A percentile compares a stretch with the other conserved stretches of the same genome.
Conservation (phyloP, 495 filamentous ascomycete species). For the Geoglossum glabrum region DNA sequence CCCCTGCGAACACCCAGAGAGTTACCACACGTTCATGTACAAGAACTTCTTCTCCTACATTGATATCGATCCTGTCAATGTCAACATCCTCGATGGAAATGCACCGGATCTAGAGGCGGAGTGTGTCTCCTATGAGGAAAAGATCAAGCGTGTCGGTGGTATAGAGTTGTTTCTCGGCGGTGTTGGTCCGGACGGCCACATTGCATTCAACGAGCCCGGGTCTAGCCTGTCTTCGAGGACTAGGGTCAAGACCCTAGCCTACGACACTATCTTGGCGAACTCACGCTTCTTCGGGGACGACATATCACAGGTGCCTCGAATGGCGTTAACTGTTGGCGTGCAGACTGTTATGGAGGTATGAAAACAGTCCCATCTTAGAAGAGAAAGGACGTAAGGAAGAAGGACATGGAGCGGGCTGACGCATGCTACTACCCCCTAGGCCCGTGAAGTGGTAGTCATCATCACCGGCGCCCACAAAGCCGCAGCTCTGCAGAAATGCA, state of each 20-base stretch:
- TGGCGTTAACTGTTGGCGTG: constrained; percentile 77
- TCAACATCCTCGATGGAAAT: constrained; percentile 74
- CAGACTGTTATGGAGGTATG: constrained; percentile 55
- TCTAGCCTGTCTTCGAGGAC: constrained; percentile 61
- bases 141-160: constrained; percentile 52
- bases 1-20: constrained; percentile 61
- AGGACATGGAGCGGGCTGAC: no score
- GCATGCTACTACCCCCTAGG: no score
- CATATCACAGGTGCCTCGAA: constrained; percentile 50
- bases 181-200: constrained; percentile 70
- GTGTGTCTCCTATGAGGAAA: constrained; percentile 58
- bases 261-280: constrained; percentile 74
- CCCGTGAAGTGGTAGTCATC: constrained; percentile 63
- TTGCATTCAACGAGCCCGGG: constrained; percentile 81
- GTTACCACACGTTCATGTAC: constrained; percentile 84
- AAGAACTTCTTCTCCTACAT: constrained; percentile 79
- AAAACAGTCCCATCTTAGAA: background rate
- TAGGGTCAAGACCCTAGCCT: constrained; percentile 68
- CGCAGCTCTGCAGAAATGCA: constrained; percentile 57
- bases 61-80: constrained; percentile 58
- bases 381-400: background rate
- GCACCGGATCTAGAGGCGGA: constrained; percentile 55
- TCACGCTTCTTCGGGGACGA: constrained; percentile 66
- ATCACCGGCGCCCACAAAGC: constrained; percentile 67
- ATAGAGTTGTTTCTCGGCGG: constrained; percentile 76